Base-by-base conservation (phyloP, 1,284 basidiomycete species). In the Moesziomyces aphidis region DNA sequence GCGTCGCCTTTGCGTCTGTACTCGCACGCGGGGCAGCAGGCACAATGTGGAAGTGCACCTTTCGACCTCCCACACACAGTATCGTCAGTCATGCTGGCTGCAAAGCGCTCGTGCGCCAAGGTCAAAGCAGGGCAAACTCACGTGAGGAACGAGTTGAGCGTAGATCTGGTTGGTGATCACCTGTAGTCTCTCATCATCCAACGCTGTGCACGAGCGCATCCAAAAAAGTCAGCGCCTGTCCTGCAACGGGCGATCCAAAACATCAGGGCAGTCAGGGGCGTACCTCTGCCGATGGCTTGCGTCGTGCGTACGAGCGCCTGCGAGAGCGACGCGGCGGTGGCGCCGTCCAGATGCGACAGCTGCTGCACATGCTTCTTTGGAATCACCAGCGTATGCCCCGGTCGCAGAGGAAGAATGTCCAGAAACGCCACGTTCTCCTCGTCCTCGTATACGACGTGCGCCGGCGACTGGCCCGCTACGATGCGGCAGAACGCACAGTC, bases 11-110 rank as follows among this genome's bases (percentile, higher is more conserved):
- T 3, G 60, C 47, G 21, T 64, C 44, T 19, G 44, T 58, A 9
- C 55, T 71, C 31, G 77, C 55, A 47, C 89, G 86, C 23, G 73
- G 85, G 1, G 91, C 91, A 1, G 91, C 91, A 0, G 91, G 91
- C 44, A 93, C 90, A 63, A 93, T 88, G 82, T 93, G 91, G 77
- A 90, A 92, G 80, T 92, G 91, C 10, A 92, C 91, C 91, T 91
- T 91, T 61, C 52, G n/a, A 2, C 39, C 19, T 19, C 19, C 39
- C 15, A 34, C 31, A 13, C 19, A 31, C n/a, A 8, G 46, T 11
- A n/a, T 46, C 50, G 36, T 36, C 39, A 56, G 34, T 13, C 5
- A 36, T 31, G 5, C 9, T 24, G 24, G 21, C 28, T 3, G 11
- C 24, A 15, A 36, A 19, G 11, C 15, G 23, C 15, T 43, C 2